These are phyloP conservation scores for Penicillium sclerotiorum DNA, from an alignment of 2,329 filamentous ascomycete genomes.

Conservation along the genomic window DNA sequence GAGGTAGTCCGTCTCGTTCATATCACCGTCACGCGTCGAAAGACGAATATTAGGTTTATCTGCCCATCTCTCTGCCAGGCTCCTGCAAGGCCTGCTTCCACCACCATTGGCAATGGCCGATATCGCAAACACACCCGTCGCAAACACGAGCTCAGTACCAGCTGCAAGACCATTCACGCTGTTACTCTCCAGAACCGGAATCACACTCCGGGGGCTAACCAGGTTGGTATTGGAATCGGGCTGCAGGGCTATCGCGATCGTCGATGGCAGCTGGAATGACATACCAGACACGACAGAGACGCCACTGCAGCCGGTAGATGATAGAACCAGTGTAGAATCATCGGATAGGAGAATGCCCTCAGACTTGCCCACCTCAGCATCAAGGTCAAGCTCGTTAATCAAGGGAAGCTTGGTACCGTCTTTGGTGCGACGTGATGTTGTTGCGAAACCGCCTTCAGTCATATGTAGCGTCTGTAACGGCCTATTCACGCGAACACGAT, in stretches of 20 bases:
- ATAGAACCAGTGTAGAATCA: conserved; percentile 8
- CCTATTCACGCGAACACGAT: conserved; percentile 12
- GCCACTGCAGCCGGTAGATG: conserved; percentile 3
- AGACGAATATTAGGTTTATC: too few relatives aligned
- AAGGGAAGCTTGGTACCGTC: conserved; percentile 4
- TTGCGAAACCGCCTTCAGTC: conserved; percentile 13
- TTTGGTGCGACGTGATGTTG: background rate
- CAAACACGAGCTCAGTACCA: conserved; percentile 4
- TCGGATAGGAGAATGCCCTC: conserved; percentile 3
- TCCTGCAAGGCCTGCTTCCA: too few relatives aligned
- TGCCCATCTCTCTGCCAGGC: too few relatives aligned
- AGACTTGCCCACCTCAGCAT: background rate
- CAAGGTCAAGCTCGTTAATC: background rate
- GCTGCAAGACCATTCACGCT: background rate
- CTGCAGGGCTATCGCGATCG: conserved; percentile 1
- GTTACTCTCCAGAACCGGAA: conserved; percentile 5
- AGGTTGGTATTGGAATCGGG: conserved; percentile 14
- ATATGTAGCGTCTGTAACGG: conserved; percentile 5
- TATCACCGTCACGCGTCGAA: too few relatives aligned
- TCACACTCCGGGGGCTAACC: conserved; percentile 5
- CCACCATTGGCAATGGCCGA: conserved; percentile 7
- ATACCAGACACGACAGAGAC: background rate
- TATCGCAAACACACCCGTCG: conserved; percentile 7
- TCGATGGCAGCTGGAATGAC: background rate
- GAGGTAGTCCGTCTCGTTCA: too few relatives aligned